These are phyloP conservation scores for Chenopodium quinoa DNA, from an alignment of 148 eudicot species.

Conservation along the genomic window DNA sequence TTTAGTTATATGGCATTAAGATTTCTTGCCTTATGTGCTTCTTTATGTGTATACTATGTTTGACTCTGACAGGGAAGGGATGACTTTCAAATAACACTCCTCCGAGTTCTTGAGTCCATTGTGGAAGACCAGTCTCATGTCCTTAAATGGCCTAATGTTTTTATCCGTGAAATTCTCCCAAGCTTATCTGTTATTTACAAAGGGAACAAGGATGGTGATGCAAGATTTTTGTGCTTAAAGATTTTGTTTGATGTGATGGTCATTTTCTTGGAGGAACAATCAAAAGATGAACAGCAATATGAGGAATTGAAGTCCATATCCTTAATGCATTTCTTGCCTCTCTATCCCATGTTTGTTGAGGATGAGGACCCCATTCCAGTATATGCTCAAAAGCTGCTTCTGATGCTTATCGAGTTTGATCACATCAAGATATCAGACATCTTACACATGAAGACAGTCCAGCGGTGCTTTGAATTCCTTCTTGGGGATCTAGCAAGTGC, in stretches of 20 bases:
- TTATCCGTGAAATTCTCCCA: conserved; percentile 70
- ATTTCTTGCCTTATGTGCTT: background rate
- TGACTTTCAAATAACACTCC: conserved; percentile 86
- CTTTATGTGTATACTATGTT: background rate
- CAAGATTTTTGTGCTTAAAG: conserved; percentile 90
- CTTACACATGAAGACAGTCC: conserved; percentile 63
- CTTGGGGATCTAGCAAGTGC: conserved; percentile 80
- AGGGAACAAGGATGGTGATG: conserved; percentile 95
- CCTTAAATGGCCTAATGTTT: conserved; percentile 42
- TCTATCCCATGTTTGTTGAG: conserved; percentile 75
- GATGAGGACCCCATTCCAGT: conserved; percentile 96
- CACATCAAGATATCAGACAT: conserved; percentile 77
- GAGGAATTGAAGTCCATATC: conserved; percentile 69
- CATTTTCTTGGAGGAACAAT: conserved; percentile 57
- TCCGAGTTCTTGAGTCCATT: conserved; percentile 70
- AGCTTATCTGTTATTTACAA: conserved; percentile 79
- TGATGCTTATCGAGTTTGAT: conserved; percentile 78
- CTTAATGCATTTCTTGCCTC: conserved; percentile 66
- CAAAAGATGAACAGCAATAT: conserved; percentile 34
- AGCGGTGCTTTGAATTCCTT: conserved; percentile 84
- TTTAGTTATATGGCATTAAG: background rate
- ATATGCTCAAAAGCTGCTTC: conserved; percentile 93
- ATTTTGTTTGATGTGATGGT: conserved; percentile 82
- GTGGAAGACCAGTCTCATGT: conserved; percentile 66
- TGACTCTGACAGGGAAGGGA: conserved; percentile 76